Conservation (phyloP, 106 monocot genomes). For the Acanthochlamys bracteata region DNA sequence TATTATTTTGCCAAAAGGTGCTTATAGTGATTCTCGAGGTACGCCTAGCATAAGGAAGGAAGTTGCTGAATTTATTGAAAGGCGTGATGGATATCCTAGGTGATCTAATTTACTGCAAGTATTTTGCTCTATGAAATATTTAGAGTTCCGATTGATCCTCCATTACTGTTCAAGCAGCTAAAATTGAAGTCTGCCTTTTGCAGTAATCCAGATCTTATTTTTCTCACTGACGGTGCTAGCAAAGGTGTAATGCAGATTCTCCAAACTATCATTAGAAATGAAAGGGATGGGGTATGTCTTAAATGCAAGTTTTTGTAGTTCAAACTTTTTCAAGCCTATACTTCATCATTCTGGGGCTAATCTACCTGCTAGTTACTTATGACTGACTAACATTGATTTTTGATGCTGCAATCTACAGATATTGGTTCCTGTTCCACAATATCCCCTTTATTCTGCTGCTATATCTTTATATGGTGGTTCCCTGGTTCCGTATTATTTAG, state of each 20-base stretch:
- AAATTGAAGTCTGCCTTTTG: slow-evolving; percentile 11
- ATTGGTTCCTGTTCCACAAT: slow-evolving; percentile 96
- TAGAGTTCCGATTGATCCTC: neutral
- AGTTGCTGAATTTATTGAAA: slow-evolving; percentile 89
- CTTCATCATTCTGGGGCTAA: neutral
- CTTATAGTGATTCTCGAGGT: slow-evolving; percentile 98
- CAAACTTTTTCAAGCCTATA: neutral
- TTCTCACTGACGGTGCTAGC: slow-evolving; percentile 97
- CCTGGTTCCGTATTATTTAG: slow-evolving; percentile 89
- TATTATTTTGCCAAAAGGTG: slow-evolving; percentile 40
- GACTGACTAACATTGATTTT: neutral
- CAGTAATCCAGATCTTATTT: slow-evolving; percentile 96
- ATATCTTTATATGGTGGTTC: slow-evolving; percentile 86
- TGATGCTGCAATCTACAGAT: slow-evolving; percentile 35
- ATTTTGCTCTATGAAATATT: neutral
- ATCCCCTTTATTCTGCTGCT: slow-evolving; percentile 97
- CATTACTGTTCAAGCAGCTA: neutral
- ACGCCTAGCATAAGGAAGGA: slow-evolving; percentile 93
- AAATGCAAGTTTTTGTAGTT: neutral
- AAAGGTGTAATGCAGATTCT: slow-evolving; percentile 98
- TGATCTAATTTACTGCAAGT: slow-evolving; percentile 13
- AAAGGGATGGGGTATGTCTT: slow-evolving; percentile 79
- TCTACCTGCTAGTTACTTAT: neutral
- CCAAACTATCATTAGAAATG: slow-evolving; percentile 78
- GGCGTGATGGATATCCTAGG: slow-evolving; percentile 98